phyloP scores from a whole-genome alignment of 2,329 filamentous ascomycete species.

The Neofusicoccum cordaticola region DNA sequence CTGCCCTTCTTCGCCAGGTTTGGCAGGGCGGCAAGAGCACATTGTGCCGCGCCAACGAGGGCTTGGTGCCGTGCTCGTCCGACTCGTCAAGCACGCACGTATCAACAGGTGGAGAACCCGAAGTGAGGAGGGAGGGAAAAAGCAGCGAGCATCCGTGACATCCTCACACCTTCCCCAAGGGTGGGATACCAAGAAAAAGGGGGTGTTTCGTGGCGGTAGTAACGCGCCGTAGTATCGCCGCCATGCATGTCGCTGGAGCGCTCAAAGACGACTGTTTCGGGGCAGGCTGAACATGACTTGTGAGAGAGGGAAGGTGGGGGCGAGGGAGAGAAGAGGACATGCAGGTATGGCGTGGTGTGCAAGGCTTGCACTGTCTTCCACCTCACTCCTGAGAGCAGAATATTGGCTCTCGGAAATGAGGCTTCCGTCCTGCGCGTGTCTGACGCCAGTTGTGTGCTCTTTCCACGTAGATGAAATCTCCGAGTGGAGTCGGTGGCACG shows the following conservation, averaged over 20 bases:
- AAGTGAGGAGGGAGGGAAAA: not conserved
- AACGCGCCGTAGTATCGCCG: conserved; percentile 6
- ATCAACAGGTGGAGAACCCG: not conserved
- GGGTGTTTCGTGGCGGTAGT: not conserved
- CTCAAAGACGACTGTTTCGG: not conserved
- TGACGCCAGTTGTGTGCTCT: not conserved
- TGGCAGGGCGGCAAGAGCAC: not conserved
- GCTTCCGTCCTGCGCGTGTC: not conserved
- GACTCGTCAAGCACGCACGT: not conserved
- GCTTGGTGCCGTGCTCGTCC: not conserved
- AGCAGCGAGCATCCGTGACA: not conserved
- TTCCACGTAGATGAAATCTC: not conserved
- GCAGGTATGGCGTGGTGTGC: not conserved
- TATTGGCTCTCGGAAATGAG: conserved; percentile 4
- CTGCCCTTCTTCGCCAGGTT: not conserved
- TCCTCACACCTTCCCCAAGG: not conserved
- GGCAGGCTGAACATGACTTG: not conserved
- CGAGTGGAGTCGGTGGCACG: not conserved
- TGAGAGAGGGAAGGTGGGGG: not conserved
- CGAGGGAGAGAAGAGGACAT: not conserved
- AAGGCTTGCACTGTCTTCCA: conserved; percentile 1
- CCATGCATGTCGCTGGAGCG: not conserved
- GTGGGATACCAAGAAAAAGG: conserved; percentile 1
- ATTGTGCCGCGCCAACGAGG: not conserved
- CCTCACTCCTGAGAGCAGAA: not conserved